Evolutionary conservation across 2,329 filamentous ascomycete species (phyloP).

Genomic region (Penicillium sp.): DNA sequence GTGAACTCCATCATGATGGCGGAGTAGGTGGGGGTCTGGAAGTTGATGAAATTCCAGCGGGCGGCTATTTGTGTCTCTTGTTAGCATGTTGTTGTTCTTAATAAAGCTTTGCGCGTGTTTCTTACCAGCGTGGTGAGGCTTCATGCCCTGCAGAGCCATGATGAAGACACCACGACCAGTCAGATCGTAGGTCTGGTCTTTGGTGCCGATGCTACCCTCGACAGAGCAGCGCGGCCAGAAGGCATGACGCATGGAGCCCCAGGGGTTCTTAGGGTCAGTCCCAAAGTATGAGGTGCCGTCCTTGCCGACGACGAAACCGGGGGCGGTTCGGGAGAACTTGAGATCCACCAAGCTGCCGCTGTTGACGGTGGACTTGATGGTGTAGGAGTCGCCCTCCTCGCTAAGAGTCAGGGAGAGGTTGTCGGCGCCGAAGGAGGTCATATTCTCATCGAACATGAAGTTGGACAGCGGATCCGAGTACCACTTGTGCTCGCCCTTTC

Average conservation of each 20-base stretch:
- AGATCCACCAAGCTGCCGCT: slow-evolving; percentile 78
- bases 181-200: slow-evolving; percentile 76
- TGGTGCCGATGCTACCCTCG: slow-evolving; percentile 79
- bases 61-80: slow-evolving; percentile 51
- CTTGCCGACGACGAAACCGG: slow-evolving; percentile 79
- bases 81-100: not conserved
- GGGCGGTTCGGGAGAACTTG: slow-evolving; percentile 69
- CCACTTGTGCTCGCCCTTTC: slow-evolving; percentile 73
- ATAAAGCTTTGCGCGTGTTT: not conserved
- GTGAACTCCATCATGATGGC: slow-evolving; percentile 94
- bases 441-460: slow-evolving; percentile 78
- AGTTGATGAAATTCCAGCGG: slow-evolving; percentile 89
- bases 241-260: slow-evolving; percentile 85
- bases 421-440: slow-evolving; percentile 78
- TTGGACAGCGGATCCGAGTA: slow-evolving; percentile 74
- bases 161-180: slow-evolving; percentile 74
- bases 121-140: slow-evolving; percentile 87
- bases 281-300: slow-evolving; percentile 82
- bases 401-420: slow-evolving; percentile 81
- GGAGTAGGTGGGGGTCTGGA: slow-evolving; percentile 81
- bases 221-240: slow-evolving; percentile 89
- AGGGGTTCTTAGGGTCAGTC: slow-evolving; percentile 78
- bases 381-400: slow-evolving; percentile 75
- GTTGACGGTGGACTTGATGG: slow-evolving; percentile 86
- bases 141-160: slow-evolving; percentile 94